Base-by-base conservation (phyloP, 495 filamentous ascomycete genomes). In the Tuber calosporum region DNA sequence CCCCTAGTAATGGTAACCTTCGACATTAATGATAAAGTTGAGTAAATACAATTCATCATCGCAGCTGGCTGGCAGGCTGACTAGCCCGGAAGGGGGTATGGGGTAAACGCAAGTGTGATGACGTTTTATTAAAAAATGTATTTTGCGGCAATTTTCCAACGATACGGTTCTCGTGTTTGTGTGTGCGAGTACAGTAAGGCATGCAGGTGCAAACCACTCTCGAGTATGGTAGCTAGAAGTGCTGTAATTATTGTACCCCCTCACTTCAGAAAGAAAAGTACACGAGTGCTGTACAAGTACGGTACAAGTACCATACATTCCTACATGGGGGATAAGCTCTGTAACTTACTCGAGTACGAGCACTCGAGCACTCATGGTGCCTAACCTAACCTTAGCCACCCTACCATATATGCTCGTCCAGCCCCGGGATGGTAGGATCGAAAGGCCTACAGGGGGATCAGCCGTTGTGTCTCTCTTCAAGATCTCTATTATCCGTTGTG, bases 1-100 rank as follows among this genome's bases (percentile, higher is more conserved):
- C 8, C 39, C 39, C 22, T 34, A 30, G 13, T 43, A 53, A 30
- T 58, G 2, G 22, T 34, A 13, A 30, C 26, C 53, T 34, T 7
- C 53, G 11, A 30, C 53, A 34, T 34, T 4, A 62, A 62, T 62
- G 26, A 0, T 1, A 62, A 62, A 62, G 53, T 62, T 26, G n/a
- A 62, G 53, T 62, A 62, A 62, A 62, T 62, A 15, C 53, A 30
- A 62, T 62, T 62, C 11, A 62, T 62, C 53, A 53, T 13, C 42
- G 11, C 39, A 11, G 0, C 39, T 11, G 39, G 11, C 39, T 39
- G 9, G 4, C n/a, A n/a, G n/a, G 40, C 40, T 42, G 40, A 15
- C 13, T 45, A 20, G 0, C 19, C 1, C 22, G 45, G 45, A 22
- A 22, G 45, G 43, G 43, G 43, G 53, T 62, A 62, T 62, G 26